These are phyloP conservation scores for Aspergillus funiculosus DNA, from an alignment of 495 filamentous ascomycete species.

Conservation along the genomic window DNA sequence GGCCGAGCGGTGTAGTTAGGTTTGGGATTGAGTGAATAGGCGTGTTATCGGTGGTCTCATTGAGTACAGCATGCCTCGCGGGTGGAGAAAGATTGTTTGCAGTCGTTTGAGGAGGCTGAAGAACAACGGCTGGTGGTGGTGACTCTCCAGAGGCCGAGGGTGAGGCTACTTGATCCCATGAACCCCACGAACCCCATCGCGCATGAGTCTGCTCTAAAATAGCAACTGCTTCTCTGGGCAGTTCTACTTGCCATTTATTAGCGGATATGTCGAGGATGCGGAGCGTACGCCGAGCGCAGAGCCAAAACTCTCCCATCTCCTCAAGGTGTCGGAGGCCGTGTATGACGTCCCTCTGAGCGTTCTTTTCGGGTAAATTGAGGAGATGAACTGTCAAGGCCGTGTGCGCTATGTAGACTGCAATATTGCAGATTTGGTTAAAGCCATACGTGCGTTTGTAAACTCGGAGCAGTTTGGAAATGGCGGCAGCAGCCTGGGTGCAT, in stretches of 20 bases:
- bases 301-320: conserved; percentile 94
- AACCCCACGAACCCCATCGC: conserved; percentile 49
- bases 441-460: conserved; percentile 91
- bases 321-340: conserved; percentile 90
- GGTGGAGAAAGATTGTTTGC: conserved; percentile 20
- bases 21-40: conserved; percentile 9
- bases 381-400: conserved; percentile 91
- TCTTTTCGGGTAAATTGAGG: conserved; percentile 86
- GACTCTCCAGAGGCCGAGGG: conserved; percentile 33
- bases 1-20: conserved; percentile 9
- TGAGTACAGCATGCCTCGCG: conserved; percentile 3
- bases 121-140: conserved; percentile 14
- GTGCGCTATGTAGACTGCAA: conserved; percentile 91
- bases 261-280: conserved; percentile 81
- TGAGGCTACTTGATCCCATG: conserved; percentile 37
- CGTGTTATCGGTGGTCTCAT: conserved; percentile 16
- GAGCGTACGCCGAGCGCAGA: conserved; percentile 79
- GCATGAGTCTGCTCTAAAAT: conserved; percentile 62
- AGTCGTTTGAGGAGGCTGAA: conserved; percentile 14
- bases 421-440: conserved; percentile 87
- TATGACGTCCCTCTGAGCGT: conserved; percentile 77
- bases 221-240: conserved; percentile 74
- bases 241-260: conserved; percentile 76
- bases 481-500: conserved; percentile 80
- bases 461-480: conserved; percentile 85